Conservation (phyloP, 2,329 filamentous ascomycete genomes). For the Paraconiothyrium sp. region DNA sequence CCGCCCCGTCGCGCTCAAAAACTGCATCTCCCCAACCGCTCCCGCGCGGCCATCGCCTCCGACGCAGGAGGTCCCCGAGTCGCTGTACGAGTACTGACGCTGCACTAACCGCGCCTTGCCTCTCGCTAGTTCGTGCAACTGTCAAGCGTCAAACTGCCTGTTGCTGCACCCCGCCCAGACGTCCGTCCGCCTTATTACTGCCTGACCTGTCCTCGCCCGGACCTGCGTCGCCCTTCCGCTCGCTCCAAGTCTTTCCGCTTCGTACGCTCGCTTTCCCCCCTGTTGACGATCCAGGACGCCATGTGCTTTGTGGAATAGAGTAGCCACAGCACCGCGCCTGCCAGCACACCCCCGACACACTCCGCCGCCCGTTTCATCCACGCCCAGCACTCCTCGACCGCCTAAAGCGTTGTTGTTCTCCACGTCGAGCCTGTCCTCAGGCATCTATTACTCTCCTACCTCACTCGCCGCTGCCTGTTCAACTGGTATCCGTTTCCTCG, state of each 20-base stretch:
- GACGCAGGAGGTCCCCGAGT: constrained; percentile 4
- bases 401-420: constrained; percentile 20
- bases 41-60: neutral
- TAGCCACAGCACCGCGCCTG: constrained; percentile 21
- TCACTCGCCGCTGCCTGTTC: constrained; percentile 6
- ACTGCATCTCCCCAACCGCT: neutral
- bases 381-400: constrained; percentile 30
- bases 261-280: constrained; percentile 26
- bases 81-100: neutral
- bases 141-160: constrained; percentile 10
- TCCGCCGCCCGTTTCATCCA: constrained; percentile 30
- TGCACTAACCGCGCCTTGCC: constrained; percentile 12
- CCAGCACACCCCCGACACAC: constrained; percentile 28
- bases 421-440: neutral
- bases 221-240: constrained; percentile 22
- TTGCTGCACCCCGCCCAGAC: constrained; percentile 19
- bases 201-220: constrained; percentile 21
- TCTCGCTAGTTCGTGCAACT: constrained; percentile 16
- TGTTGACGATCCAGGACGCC: constrained; percentile 11
- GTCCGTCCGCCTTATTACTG: constrained; percentile 17
- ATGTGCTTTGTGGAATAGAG: constrained; percentile 19
- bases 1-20: neutral
- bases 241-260: constrained; percentile 19
- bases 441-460: neutral
- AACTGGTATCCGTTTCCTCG: neutral